Evolutionary conservation across 805 yeast genomes (phyloP), one percentile per base, ranked within the genome.

Genomic region (Sugiyamaella qingdaonensis): DNA sequence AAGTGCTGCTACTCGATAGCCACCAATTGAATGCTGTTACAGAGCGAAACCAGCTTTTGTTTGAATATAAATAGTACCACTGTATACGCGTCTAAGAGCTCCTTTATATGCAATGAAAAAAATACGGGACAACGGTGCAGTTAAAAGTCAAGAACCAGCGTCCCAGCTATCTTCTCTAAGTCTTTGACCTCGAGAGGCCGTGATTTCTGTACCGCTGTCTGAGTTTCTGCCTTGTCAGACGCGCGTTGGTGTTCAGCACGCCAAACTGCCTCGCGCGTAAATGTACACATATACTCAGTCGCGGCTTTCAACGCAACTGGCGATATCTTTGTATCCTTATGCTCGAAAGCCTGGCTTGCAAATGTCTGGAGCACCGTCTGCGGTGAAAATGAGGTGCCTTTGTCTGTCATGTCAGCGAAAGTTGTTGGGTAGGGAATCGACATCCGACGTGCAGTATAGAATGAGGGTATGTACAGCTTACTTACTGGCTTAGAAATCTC

Each of bases 231-330:
- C 27, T 37, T 11, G 11, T 13, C 36, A 7, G 36, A 21, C 24
- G 36, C 52, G 33, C 51, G 42, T 51, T 71, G 75, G 42, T 74
- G 74, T 49, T 77, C 75, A 14, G 80, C 67, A 51, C 81, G 60
- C 53, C 71, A 56, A n/a, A 78, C 64, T 3, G 81, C 81, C 60
- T 78, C 81, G 44, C 71, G 71, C 14, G 78, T 69, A 56, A 78
- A 78, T 21, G 77, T 65, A 19, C 73, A 68, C 21, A 78, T 67
- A 57, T 78, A 78, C 58, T 76, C 78, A 3, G 74, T 61, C 2
- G 77, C 41, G n/a, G 64, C 58, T 18, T 60, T 55, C 27, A 61
- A 48, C 9, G 67, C 64, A 10, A 52, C 54, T 16, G 53, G 49
- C 16, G 62, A 54, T 9, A 63, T 48, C 19, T 56, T 41, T 18